Evolutionary conservation across 306 rosid genomes (phyloP).

Genomic region (Hippophae gyantsensis): DNA sequence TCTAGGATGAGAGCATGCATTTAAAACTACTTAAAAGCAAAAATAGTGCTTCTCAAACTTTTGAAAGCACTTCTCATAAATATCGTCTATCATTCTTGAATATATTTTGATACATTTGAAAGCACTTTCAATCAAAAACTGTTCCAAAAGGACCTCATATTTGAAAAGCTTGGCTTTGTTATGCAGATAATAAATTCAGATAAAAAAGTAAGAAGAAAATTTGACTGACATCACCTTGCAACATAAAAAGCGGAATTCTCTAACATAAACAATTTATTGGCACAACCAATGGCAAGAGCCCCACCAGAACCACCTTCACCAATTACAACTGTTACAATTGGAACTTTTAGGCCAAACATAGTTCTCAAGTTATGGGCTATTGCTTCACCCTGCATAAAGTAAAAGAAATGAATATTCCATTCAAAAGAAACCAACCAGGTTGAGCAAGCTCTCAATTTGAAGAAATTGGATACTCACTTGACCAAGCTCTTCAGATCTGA

Average conservation of each 20-base stretch:
- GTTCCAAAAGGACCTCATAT: too few relatives aligned
- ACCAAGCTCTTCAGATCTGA: slow-evolving; percentile 74
- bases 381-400: slow-evolving; percentile 85
- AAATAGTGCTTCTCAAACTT: too few relatives aligned
- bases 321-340: slow-evolving; percentile 72
- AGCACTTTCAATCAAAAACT: too few relatives aligned
- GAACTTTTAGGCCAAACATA: slow-evolving; percentile 96
- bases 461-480: slow-evolving; percentile 48
- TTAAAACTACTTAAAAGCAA: too few relatives aligned
- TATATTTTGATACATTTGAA: too few relatives aligned
- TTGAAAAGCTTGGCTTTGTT: not conserved
- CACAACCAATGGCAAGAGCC: slow-evolving; percentile 98
- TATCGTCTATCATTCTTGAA: too few relatives aligned
- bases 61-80: too few relatives aligned
- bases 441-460: slow-evolving; percentile 7
- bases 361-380: slow-evolving; percentile 85
- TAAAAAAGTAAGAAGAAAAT: not conserved
- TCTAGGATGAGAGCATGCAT: too few relatives aligned
- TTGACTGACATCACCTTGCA: slow-evolving; percentile 58
- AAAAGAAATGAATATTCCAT: slow-evolving; percentile 21
- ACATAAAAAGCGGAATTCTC: slow-evolving; percentile 95
- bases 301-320: slow-evolving; percentile 99
- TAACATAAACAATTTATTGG: slow-evolving; percentile 85
- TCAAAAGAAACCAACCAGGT: slow-evolving; percentile 8
- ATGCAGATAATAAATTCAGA: slow-evolving; percentile 3